Base-by-base conservation (phyloP, 148 eudicot species). In the Gaultheria prostrata region DNA sequence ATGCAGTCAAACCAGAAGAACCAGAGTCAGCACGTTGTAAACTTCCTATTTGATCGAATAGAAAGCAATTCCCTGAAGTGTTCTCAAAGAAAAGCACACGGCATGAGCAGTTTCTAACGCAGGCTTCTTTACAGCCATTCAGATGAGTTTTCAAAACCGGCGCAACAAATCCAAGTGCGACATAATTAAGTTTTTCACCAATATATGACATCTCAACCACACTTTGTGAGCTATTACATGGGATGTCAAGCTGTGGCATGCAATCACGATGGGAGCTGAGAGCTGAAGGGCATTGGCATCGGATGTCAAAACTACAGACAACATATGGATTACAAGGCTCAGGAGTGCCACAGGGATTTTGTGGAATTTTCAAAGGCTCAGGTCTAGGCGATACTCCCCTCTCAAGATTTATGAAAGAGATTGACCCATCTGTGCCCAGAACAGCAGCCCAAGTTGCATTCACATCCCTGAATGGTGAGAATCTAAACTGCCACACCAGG, bases 21-120 rank as follows among this genome's bases (percentile, higher is more conserved):
- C 4, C 20, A 13, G n/a, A 26, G 21, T 79, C 79, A 30, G 82
- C 78, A 20, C 79, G 86, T 78, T 79, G 75, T 6, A 84, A 84
- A 78, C 82, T 84, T 80, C 85, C 85, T 78, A 84, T 72, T 9
- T 78, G 82, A 24, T 84, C 83, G 3, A 83, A 83, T 11, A 78
- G 46, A 21, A 78, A 78, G 80, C 80, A 78, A 54, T 53, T 54
- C 15, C 67, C 48, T 0, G 80, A 15, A 28, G 65, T 78, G 80
- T 78, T 78, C 11, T 54, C 46, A 32, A 78, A 78, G 48, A 78
- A 78, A 3, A 78, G 46, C 65, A 54, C 80, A 18, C 2, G 24
- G 48, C 80, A 78, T 30, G 80, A 54, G 80, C 80, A 78, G 80
- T 78, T 32, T 78, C 65, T 78, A 54, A 8, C 26, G 80, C 80